Evolutionary conservation across 139 green algal species (phyloP).

Genomic region (Volvox africanus): DNA sequence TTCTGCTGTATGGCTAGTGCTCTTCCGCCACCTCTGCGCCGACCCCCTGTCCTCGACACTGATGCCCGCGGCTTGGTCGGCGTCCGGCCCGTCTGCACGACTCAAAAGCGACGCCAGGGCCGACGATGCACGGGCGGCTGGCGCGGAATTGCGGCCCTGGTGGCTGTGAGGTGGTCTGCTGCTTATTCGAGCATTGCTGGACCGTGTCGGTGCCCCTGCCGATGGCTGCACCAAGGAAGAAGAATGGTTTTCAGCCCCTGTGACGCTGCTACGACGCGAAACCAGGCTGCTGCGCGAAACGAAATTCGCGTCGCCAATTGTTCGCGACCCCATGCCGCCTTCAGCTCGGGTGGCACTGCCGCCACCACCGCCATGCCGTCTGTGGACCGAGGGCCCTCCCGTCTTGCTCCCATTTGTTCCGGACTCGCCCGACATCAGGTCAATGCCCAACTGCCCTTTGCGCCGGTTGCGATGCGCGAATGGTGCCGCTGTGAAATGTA

Average conservation of each 20-base stretch:
- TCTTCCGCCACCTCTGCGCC: constrained; percentile 1
- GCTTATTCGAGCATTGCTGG: background rate
- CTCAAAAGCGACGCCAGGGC: background rate
- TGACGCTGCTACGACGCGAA: background rate
- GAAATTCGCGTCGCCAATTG: background rate
- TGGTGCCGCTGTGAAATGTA: background rate
- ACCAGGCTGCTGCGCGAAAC: background rate
- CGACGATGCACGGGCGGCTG: background rate
- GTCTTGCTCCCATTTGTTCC: background rate
- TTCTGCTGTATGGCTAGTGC: background rate
- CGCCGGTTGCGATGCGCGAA: background rate
- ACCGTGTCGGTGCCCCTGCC: background rate
- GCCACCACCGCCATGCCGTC: background rate
- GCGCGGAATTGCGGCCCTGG: background rate
- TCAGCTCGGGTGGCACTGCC: background rate
- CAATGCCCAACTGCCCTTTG: background rate
- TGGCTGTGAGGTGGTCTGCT: background rate
- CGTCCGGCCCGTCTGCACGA: background rate
- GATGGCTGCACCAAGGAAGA: background rate
- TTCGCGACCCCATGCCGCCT: background rate
- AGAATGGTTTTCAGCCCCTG: background rate
- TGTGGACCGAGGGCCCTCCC: background rate
- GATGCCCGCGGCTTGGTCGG: background rate
- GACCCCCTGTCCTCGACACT: background rate
- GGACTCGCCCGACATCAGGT: background rate